Evolutionary conservation across 1,284 basidiomycete species (phyloP).

Genomic region (Anthracocystis walkeri): DNA sequence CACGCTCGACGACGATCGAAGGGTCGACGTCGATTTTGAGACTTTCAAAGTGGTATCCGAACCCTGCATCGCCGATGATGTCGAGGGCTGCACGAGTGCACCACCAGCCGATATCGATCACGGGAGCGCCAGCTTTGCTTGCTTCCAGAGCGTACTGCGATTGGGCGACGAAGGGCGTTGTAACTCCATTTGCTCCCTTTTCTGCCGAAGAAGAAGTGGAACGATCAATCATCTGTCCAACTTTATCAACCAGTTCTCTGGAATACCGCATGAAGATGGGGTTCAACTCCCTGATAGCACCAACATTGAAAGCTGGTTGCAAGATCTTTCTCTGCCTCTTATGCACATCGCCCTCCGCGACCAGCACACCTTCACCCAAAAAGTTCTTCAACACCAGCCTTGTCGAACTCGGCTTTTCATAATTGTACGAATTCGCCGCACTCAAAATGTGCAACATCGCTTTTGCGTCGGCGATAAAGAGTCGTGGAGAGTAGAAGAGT

Average conservation of each 20-base stretch:
- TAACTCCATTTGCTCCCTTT: slow-evolving; percentile 24
- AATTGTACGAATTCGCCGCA: slow-evolving; percentile 59
- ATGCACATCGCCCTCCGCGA: slow-evolving; percentile 63
- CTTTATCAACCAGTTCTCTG: slow-evolving; percentile 29
- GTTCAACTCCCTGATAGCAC: slow-evolving; percentile 56
- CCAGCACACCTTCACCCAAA: slow-evolving; percentile 65
- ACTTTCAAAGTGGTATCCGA: slow-evolving; percentile 52
- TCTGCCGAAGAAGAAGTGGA: neutral
- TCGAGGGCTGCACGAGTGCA: slow-evolving; percentile 52
- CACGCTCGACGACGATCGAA: slow-evolving; percentile 11
- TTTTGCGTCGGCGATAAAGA: slow-evolving; percentile 60
- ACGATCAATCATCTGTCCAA: slow-evolving; percentile 44
- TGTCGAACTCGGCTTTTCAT: slow-evolving; percentile 56
- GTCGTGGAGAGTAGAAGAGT: slow-evolving; percentile 58
- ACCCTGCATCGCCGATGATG: slow-evolving; percentile 62
- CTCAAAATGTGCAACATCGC: slow-evolving; percentile 63
- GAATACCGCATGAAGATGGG: slow-evolving; percentile 57
- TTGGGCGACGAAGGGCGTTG: slow-evolving; percentile 24
- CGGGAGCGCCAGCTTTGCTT: slow-evolving; percentile 32
- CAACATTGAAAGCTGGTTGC: slow-evolving; percentile 61
- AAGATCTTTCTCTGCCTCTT: slow-evolving; percentile 61
- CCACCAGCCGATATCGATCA: slow-evolving; percentile 53
- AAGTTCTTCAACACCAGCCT: slow-evolving; percentile 46
- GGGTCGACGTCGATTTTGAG: slow-evolving; percentile 41
- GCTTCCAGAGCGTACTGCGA: slow-evolving; percentile 9